Base-by-base conservation (phyloP, 2,329 filamentous ascomycete genomes). In the Fusarium palustre region DNA sequence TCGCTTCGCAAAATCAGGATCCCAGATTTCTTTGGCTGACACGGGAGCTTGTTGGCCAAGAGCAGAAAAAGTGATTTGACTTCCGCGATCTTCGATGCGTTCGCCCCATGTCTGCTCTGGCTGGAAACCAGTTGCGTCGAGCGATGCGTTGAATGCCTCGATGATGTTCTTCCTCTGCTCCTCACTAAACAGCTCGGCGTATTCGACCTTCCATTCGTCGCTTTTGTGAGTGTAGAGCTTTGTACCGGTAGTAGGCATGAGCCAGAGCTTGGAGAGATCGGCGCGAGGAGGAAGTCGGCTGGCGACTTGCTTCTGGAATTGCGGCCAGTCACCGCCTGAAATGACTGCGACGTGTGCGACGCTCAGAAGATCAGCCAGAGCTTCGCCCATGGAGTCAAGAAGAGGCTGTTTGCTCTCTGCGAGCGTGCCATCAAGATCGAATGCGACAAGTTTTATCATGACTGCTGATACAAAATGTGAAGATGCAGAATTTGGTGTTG, bases 361-460 rank as follows among this genome's bases (percentile, higher is more conserved):
- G 30, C 16, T 55, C 30, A 63, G 20, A 8, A 63, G 57, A 55
- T 63, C 59, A 13, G 57, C 57, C 0, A 63, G 47, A 25, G 59
- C 59, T 5, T 62, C 57, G 20, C 47, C 42, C 59, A 63, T 62
- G 13, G 59, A 62, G 18, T 62, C 59, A 12, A 63, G 59, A 20
- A 63, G 50, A 16, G 59, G 57, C 20, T 63, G 59, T 24, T 63
- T 63, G 11, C 59, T 63, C 47, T 63, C 59, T 2, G 59, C 59
- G 36, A 63, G 59, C n/a, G 59, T 63, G 36, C 59, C 59, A 33
- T 63, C 59, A 15, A 63, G 57, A 31, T 63, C 59, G 30, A 63
- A 63, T 31, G 59, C 59, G 31, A 63, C 59, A 2, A 63, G 59
- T 33, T 63, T 55, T 31, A 63, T 55, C 59, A 63, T 63, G 25